These are phyloP conservation scores for Erigeron philadelphicus DNA, from an alignment of 140 eudicot species.

Conservation along the genomic window DNA sequence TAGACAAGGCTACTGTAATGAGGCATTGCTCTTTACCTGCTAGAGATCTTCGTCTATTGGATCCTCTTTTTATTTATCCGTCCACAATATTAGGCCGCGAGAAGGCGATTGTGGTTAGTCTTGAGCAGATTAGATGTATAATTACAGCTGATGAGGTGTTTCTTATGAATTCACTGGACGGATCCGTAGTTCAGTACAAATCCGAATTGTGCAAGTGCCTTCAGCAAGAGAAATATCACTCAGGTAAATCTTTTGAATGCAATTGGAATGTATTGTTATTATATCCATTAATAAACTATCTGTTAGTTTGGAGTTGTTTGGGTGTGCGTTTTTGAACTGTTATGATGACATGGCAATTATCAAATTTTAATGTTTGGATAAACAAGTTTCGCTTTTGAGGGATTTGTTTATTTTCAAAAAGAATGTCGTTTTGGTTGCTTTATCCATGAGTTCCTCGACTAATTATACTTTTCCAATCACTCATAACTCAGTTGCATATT, in stretches of 20 bases:
- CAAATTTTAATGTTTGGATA: background rate
- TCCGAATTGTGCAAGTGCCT: constrained; percentile 82
- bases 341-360: background rate
- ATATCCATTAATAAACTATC: background rate
- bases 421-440: too few relatives aligned
- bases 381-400: background rate
- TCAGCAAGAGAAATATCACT: constrained; percentile 58
- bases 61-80: constrained; percentile 91
- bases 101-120: constrained; percentile 88
- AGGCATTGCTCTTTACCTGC: constrained; percentile 21
- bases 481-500: too few relatives aligned
- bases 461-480: too few relatives aligned
- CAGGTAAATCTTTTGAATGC: constrained; percentile 42
- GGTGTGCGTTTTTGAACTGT: background rate
- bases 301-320: constrained; percentile 1
- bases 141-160: constrained; percentile 96
- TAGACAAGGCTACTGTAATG: constrained; percentile 53
- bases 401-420: too few relatives aligned
- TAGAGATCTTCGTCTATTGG: constrained; percentile 51
- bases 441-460: too few relatives aligned
- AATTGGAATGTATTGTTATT: background rate
- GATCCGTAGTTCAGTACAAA: constrained; percentile 66
- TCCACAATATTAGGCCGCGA: constrained; percentile 91
- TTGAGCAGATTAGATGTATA: constrained; percentile 90
- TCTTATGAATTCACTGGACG: constrained; percentile 87